Evolutionary conservation across 2,329 filamentous ascomycete genomes (phyloP).

Genomic region (Fusarium nisikadoi): DNA sequence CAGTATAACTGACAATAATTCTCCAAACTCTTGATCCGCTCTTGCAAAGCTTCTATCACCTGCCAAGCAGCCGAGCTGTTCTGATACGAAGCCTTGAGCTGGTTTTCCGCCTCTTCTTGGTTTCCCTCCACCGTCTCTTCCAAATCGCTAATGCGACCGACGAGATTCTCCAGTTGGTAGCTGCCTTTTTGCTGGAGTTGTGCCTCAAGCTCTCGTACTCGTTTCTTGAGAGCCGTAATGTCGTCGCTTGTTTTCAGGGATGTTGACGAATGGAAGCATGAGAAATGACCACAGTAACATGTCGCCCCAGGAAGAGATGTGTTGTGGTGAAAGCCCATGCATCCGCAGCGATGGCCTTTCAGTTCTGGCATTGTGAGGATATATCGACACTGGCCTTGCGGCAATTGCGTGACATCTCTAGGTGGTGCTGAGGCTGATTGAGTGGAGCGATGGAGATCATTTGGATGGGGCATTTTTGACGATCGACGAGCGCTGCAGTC

Average conservation of each 20-base stretch:
- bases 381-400: conserved; percentile 22
- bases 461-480: not conserved
- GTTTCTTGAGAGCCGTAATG: not conserved
- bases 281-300: conserved; percentile 20
- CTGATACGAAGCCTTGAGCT: conserved; percentile 15
- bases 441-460: conserved; percentile 4
- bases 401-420: not conserved
- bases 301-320: conserved; percentile 9
- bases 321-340: conserved; percentile 25
- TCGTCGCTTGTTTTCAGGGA: conserved; percentile 4
- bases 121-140: conserved; percentile 11
- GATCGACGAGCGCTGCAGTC: not conserved
- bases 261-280: conserved; percentile 16
- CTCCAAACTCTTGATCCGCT: conserved; percentile 9
- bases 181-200: conserved; percentile 1
- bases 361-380: conserved; percentile 21
- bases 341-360: conserved; percentile 20
- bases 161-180: not conserved
- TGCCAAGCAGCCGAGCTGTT: conserved; percentile 22
- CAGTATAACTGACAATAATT: not conserved
- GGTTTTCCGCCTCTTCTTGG: not conserved
- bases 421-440: conserved; percentile 24
- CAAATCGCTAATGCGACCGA: not conserved
- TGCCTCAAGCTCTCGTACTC: not conserved
- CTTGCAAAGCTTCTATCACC: conserved; percentile 3